Percentiles rank a stretch among this genome's conserved stretches.
Conservation (phyloP, 2,329 filamentous ascomycete species). For the Parastagonospora avenae region DNA sequence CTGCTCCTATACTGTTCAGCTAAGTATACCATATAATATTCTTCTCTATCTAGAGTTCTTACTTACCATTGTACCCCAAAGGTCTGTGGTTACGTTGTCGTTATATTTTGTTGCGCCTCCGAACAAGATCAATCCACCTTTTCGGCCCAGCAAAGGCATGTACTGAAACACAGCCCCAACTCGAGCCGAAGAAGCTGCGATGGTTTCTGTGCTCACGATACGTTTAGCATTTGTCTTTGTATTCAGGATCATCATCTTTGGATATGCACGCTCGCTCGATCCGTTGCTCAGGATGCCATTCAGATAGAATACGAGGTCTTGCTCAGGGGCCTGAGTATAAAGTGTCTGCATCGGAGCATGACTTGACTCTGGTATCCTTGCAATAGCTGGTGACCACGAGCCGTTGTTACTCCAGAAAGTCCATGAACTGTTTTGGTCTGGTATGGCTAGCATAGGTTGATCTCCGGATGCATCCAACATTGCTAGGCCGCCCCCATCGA, state of each 20-base stretch:
- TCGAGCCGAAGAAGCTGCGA: not conserved
- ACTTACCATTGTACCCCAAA: not conserved
- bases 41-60: too few species aligned
- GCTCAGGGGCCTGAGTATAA: conserved; percentile 4
- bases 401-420: not conserved
- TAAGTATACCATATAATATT: too few species aligned
- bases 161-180: conserved; percentile 3
- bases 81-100: not conserved
- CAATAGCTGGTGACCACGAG: not conserved
- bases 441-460: not conserved
- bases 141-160: not conserved
- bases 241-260: not conserved
- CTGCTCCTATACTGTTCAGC: not conserved
- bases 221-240: not conserved
- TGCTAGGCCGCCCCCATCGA: not conserved
- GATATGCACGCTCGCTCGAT: not conserved
- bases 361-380: not conserved
- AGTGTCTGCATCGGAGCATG: not conserved
- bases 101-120: not conserved
- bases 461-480: not conserved
- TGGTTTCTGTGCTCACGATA: not conserved
- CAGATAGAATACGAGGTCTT: conserved; percentile 6
- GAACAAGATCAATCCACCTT: conserved; percentile 6
- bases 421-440: not conserved
- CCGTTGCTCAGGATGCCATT: conserved; percentile 3